Conservation (phyloP, 495 filamentous ascomycete genomes). For the Friedmanniomyces simplex region DNA sequence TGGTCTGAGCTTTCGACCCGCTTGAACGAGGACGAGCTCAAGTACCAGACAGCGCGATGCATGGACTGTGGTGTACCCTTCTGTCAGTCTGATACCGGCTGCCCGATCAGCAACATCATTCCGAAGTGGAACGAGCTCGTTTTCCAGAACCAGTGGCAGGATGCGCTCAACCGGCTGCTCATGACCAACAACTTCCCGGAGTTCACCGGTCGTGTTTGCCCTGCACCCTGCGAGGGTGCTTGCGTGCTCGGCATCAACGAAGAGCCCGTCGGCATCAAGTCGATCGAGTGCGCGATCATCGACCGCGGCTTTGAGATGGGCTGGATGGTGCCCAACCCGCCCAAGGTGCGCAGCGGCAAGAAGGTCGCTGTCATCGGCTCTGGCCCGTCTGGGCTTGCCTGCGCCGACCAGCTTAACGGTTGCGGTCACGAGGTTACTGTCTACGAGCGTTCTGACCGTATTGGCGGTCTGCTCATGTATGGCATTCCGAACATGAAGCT, state of each 20-base stretch:
- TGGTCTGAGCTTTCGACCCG: constrained; percentile 89
- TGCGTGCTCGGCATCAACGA: constrained; percentile 98
- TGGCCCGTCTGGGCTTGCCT: constrained; percentile 83
- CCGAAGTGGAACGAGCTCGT: constrained; percentile 98
- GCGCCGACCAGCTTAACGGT: constrained; percentile 92
- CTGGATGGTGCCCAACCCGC: constrained; percentile 88
- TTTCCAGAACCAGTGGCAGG: constrained; percentile 87
- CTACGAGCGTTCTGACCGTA: constrained; percentile 89
- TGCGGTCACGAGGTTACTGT: constrained; percentile 86
- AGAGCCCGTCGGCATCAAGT: constrained; percentile 97
- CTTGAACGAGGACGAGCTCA: constrained; percentile 91
- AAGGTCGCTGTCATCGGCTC: constrained; percentile 89
- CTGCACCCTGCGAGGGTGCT: constrained; percentile 93
- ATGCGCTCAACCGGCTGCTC: constrained; percentile 86
- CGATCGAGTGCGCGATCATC: constrained; percentile 98
- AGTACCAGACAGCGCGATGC: constrained; percentile 96
- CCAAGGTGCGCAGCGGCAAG: constrained; percentile 76
- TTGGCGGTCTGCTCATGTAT: constrained; percentile 94
- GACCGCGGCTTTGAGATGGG: constrained; percentile 99
- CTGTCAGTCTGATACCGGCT: constrained; percentile 95
- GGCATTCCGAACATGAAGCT: constrained; percentile 99
- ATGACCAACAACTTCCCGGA: constrained; percentile 99
- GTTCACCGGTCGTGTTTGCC: constrained; percentile 97
- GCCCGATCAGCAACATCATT: constrained; percentile 98
- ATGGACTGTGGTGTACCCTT: constrained; percentile 99